These are phyloP conservation scores for Decorospora gaudefroyi DNA, from an alignment of 2,329 filamentous ascomycete genomes.

Conservation along the genomic window DNA sequence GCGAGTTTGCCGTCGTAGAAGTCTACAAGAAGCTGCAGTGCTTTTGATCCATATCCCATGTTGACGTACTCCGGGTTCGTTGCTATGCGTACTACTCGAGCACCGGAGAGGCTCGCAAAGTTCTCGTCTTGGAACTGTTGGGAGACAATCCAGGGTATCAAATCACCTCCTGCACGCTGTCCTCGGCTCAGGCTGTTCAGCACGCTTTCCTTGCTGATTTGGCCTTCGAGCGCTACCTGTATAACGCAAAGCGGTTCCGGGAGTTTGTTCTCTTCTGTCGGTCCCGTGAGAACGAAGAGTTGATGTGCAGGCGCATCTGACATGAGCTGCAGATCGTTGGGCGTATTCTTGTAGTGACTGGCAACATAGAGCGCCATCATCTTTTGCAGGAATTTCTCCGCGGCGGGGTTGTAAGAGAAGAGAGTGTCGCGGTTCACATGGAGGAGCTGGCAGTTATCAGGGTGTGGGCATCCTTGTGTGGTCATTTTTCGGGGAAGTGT, in stretches of 20 bases:
- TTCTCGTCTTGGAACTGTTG: slow-evolving; percentile 98
- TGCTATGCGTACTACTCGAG: slow-evolving; percentile 89
- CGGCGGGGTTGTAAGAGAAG: slow-evolving; percentile 96
- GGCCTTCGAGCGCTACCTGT: slow-evolving; percentile 90
- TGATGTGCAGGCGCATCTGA: slow-evolving; percentile 97
- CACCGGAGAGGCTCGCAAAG: slow-evolving; percentile 90
- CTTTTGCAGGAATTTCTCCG: slow-evolving; percentile 94
- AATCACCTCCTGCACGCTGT: slow-evolving; percentile 83
- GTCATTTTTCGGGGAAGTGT: slow-evolving; percentile 77
- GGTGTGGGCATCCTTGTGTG: slow-evolving; percentile 82
- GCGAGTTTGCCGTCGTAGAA: slow-evolving; percentile 96
- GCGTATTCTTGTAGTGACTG: slow-evolving; percentile 97
- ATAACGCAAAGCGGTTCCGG: slow-evolving; percentile 95
- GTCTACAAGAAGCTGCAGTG: slow-evolving; percentile 82
- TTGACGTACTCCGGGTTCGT: slow-evolving; percentile 90
- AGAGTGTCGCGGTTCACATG: slow-evolving; percentile 96
- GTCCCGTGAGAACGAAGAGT: slow-evolving; percentile 89
- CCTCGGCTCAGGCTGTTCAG: slow-evolving; percentile 87
- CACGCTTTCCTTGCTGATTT: slow-evolving; percentile 91
- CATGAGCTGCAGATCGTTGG: slow-evolving; percentile 98
- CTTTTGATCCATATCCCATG: slow-evolving; percentile 93
- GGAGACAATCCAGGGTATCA: slow-evolving; percentile 97
- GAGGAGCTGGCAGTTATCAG: slow-evolving; percentile 86
- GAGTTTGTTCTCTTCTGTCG: slow-evolving; percentile 75
- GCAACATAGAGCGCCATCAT: slow-evolving; percentile 98